Evolutionary conservation across 2,329 filamentous ascomycete species (phyloP).

Genomic region (Mycosphaerella sp.): DNA sequence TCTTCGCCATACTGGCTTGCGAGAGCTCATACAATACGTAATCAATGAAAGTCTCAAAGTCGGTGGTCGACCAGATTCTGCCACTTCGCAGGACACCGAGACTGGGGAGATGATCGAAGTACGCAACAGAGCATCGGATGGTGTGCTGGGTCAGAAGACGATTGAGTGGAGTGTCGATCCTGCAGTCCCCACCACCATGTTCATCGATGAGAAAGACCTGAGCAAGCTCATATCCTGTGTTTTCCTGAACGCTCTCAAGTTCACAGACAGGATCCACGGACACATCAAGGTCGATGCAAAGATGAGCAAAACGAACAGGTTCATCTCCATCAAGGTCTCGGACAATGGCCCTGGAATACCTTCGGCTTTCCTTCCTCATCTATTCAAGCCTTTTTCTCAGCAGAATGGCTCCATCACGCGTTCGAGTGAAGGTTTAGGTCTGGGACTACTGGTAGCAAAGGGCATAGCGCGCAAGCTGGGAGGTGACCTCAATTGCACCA

Average conservation of each 20-base stretch:
- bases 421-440: constrained; percentile 60
- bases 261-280: constrained; percentile 54
- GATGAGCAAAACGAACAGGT: constrained; percentile 44
- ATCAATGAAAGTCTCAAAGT: constrained; percentile 49
- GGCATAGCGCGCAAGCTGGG: constrained; percentile 63
- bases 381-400: constrained; percentile 65
- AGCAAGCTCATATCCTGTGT: constrained; percentile 59
- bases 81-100: constrained; percentile 42
- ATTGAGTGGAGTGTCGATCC: constrained; percentile 48
- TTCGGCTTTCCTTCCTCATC: constrained; percentile 56
- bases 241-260: constrained; percentile 63
- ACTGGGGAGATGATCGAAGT: constrained; percentile 47
- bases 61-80: constrained; percentile 49
- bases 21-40: constrained; percentile 47
- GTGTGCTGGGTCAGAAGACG: constrained; percentile 41
- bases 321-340: constrained; percentile 55
- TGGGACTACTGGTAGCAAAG: constrained; percentile 67
- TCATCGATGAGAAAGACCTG: constrained; percentile 58
- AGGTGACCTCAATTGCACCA: constrained; percentile 59
- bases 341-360: constrained; percentile 66
- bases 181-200: constrained; percentile 49
- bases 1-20: constrained; percentile 43
- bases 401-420: constrained; percentile 63
- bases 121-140: constrained; percentile 40
- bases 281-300: constrained; percentile 52